Conservation (phyloP, 768 basidiomycete genomes). For the Russula lepida region DNA sequence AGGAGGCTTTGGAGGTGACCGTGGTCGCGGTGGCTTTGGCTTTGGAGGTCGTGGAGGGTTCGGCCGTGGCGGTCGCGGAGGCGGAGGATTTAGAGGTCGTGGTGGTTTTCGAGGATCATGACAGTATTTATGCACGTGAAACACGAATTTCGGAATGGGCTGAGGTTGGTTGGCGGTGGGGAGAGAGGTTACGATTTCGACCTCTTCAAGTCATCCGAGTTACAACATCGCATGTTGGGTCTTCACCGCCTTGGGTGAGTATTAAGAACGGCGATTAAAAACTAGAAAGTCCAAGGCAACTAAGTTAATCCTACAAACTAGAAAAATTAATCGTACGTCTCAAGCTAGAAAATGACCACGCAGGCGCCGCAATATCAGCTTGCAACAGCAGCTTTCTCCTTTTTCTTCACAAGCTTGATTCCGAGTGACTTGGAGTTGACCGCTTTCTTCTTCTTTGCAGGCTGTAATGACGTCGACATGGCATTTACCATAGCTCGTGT, state of each 20-base stretch:
- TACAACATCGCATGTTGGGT: too few relatives aligned
- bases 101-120: slow-evolving; percentile 46
- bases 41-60: slow-evolving; percentile 36
- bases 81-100: slow-evolving; percentile 33
- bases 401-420: slow-evolving; percentile 21
- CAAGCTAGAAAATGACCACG: background rate
- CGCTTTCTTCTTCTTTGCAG: slow-evolving; percentile 54
- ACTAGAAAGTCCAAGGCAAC: background rate
- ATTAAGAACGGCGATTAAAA: background rate
- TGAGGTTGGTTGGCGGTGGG: slow-evolving; percentile 6
- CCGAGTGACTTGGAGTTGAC: slow-evolving; percentile 22
- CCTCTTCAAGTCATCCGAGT: slow-evolving; percentile 25
- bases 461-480: slow-evolving; percentile 35
- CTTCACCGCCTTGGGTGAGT: background rate
- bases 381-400: slow-evolving; percentile 3
- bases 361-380: background rate
- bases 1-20: slow-evolving; percentile 42
- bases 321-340: background rate
- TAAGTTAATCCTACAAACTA: background rate
- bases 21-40: slow-evolving; percentile 35
- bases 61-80: slow-evolving; percentile 33
- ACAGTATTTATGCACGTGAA: background rate
- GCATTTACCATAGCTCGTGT: slow-evolving; percentile 49
- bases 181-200: slow-evolving; percentile 1
- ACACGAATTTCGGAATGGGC: background rate